Conservation (phyloP, 768 basidiomycete genomes). For the Naganishia kalamii region DNA sequence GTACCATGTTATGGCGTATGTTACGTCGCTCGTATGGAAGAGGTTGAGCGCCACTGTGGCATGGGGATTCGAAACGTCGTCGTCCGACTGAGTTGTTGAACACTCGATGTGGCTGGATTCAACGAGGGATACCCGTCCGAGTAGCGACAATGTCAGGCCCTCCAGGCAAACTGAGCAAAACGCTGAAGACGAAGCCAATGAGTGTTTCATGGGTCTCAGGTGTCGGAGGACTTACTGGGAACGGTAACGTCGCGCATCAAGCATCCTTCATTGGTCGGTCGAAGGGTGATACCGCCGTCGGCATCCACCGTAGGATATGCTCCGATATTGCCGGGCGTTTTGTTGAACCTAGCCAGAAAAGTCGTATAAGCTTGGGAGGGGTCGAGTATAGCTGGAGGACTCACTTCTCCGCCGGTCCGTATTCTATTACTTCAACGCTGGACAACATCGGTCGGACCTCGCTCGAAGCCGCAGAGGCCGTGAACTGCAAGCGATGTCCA, state of each 20-base stretch:
- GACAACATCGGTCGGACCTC: constrained; percentile 30
- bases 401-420: constrained; percentile 32
- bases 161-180: constrained; percentile 40
- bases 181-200: constrained; percentile 15
- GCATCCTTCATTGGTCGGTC: constrained; percentile 43
- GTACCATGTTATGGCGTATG: background rate
- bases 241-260: constrained; percentile 42
- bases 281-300: constrained; percentile 32
- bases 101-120: constrained; percentile 13
- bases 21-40: background rate
- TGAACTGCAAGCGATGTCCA: background rate
- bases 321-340: constrained; percentile 31
- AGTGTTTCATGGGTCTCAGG: background rate
- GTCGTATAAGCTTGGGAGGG: background rate
- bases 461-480: background rate
- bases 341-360: constrained; percentile 29
- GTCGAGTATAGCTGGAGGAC: background rate
- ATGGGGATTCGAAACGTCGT: background rate
- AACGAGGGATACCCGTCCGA: constrained; percentile 19
- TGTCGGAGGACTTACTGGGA: constrained; percentile 30
- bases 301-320: constrained; percentile 38
- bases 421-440: constrained; percentile 40
- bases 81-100: background rate
- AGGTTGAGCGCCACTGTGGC: background rate
- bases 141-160: constrained; percentile 21